A percentile compares a stretch with the other conserved stretches of the same genome.
These are phyloP conservation scores for Nepenthes alata DNA, from an alignment of 179 eudicot species.

Conservation along the genomic window DNA sequence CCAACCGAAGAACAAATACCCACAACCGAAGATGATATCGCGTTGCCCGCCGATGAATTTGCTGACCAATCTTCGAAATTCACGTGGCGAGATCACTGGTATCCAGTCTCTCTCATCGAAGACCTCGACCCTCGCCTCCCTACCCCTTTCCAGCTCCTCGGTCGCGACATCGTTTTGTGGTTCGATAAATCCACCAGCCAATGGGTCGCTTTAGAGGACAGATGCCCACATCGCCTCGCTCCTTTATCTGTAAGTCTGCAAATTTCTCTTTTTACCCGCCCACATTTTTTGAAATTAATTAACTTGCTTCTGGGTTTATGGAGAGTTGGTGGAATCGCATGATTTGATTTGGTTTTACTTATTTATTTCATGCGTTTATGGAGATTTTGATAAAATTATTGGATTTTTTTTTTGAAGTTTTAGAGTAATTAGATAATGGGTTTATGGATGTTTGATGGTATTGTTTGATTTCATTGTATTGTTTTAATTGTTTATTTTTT, in stretches of 20 bases:
- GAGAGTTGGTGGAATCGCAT: background rate
- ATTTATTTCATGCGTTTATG: too few relatives aligned
- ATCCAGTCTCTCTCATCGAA: conserved; percentile 78
- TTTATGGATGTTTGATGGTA: too few relatives aligned
- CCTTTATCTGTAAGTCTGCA: conserved; percentile 60
- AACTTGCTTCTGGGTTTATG: background rate
- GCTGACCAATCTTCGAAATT: conserved; percentile 34
- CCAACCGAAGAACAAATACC: conserved; percentile 13
- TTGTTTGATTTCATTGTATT: too few relatives aligned
- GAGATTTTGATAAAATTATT: too few relatives aligned
- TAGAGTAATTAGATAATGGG: too few relatives aligned
- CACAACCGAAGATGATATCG: conserved; percentile 6
- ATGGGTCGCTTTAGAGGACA: conserved; percentile 88
- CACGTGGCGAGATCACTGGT: conserved; percentile 94
- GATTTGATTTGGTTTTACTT: too few relatives aligned
- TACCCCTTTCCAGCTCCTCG: conserved; percentile 79
- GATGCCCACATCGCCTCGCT: conserved; percentile 93
- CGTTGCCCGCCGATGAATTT: conserved; percentile 13
- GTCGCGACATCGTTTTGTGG: conserved; percentile 84
- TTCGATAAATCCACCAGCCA: conserved; percentile 31
- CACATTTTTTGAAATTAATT: background rate
- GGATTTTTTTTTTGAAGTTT: too few relatives aligned
- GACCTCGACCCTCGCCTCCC: conserved; percentile 59
- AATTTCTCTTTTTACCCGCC: background rate
- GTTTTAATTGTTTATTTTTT: too few relatives aligned